Base-by-base conservation (phyloP, 805 yeast genomes). In the Hanseniaspora lindneri region DNA sequence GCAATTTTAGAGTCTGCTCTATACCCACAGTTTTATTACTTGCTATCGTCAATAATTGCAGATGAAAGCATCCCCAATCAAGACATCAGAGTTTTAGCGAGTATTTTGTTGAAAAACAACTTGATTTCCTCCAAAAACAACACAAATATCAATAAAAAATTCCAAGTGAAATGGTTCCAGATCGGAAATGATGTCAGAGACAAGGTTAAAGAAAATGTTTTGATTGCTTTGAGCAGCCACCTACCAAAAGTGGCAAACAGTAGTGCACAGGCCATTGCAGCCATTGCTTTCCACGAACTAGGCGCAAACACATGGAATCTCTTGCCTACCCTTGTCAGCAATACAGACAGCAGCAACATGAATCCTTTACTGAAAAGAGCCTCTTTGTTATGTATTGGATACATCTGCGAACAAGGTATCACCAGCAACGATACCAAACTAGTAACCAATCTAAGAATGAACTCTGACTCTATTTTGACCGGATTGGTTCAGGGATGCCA, bases 401-500 rank as follows among this genome's bases (percentile, higher is more conserved):
- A 86, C 66, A 89, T 92, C 54, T 92, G 98, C 68, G 98, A 92
- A 66, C 75, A 81, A 52, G 89, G 94, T 39, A 32, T 37, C 21
- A 41, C 33, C 11, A 27, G 36, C 14, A 41, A 47, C n/a, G 41
- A 47, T 25, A 13, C 29, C 9, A 41, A 41, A 17, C 21, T 40
- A n/a, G 35, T 40, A 9, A 40, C 44, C 3, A 67, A 67, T 50
- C 80, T 80, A 61, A 42, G 41, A 28, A 41, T 41, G 39, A 48
- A 48, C 23, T 48, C 51, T 10, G 85, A 85, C 64, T 95, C 95
- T 48, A 86, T 92, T 50, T 72, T 92, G 55, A 87, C 94, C 54
- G 95, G 98, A 21, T 87, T 89, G 60, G 94, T 89, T 40, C 97
- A 92, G 69, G 97, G 97, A 55, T 96, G 94, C 3, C 94, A 84